phyloP scores from a whole-genome alignment of 2,329 filamentous ascomycete species.

The Epichloe hybrida region DNA sequence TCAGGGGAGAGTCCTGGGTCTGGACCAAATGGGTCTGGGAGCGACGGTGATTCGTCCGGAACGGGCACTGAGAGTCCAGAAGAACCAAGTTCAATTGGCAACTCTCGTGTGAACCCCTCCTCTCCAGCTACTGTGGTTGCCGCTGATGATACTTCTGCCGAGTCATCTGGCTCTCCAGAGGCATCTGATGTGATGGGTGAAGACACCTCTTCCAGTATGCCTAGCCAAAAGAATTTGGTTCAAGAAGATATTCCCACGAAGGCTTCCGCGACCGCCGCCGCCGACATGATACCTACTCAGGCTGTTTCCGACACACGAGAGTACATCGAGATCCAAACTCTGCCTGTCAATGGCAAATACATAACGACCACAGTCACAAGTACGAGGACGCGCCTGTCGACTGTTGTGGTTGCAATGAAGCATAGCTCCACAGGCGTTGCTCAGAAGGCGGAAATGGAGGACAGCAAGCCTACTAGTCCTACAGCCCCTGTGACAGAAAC shows the following conservation, averaged over 20 bases:
- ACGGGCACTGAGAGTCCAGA: no score
- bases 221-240: not conserved
- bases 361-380: constrained; percentile 12
- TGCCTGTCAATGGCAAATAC: constrained; percentile 7
- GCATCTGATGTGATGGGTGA: not conserved
- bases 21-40: not conserved
- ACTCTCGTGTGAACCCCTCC: not conserved
- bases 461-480: not conserved
- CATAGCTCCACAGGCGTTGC: not conserved
- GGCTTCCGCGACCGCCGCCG: not conserved
- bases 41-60: not conserved
- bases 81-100: no score
- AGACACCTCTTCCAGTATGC: not conserved
- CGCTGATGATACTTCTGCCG: not conserved
- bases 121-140: not conserved
- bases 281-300: not conserved
- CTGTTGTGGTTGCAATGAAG: constrained; percentile 8
- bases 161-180: not conserved
- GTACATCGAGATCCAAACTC: not conserved
- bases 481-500: no score
- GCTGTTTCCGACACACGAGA: not conserved
- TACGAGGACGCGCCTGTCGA: constrained; percentile 6
- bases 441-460: not conserved
- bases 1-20: not conserved
- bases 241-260: not conserved